Percentiles rank a stretch among this genome's conserved stretches.
These are phyloP conservation scores for Trichoderma gracile DNA, from an alignment of 2,329 filamentous ascomycete species.

Conservation along the genomic window DNA sequence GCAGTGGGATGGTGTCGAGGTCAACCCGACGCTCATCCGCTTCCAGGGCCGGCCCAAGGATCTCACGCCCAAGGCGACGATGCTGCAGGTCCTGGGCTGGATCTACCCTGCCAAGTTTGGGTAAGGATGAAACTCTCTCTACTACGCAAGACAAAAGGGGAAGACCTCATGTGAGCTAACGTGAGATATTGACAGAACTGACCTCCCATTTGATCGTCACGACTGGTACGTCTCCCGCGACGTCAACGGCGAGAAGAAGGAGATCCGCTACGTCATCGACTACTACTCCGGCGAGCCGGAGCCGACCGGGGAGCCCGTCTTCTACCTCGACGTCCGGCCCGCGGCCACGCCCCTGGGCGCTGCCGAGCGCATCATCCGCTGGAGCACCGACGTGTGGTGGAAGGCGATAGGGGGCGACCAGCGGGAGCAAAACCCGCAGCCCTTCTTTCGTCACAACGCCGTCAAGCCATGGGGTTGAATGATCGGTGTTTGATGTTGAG, in stretches of 20 bases:
- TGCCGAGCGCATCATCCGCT: conserved; percentile 79
- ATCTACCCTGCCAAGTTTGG: conserved; percentile 78
- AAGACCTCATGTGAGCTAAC: conserved; percentile 19
- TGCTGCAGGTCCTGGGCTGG: conserved; percentile 77
- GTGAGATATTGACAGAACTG: conserved; percentile 54
- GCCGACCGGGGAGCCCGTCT: conserved; percentile 80
- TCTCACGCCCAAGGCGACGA: conserved; percentile 84
- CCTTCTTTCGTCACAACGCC: conserved; percentile 37
- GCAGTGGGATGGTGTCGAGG: conserved; percentile 54
- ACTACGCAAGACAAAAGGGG: not conserved
- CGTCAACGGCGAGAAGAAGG: conserved; percentile 64
- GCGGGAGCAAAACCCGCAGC: conserved; percentile 47
- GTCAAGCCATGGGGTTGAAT: conserved; percentile 28
- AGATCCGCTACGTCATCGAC: conserved; percentile 94
- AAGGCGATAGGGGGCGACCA: conserved; percentile 73
- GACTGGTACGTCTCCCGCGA: conserved; percentile 91
- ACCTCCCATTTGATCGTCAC: conserved; percentile 92
- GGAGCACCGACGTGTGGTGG: conserved; percentile 95
- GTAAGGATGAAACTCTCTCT: conserved; percentile 56
- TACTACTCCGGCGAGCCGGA: conserved; percentile 85
- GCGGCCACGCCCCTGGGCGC: conserved; percentile 80
- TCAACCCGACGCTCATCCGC: conserved; percentile 72
- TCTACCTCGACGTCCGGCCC: conserved; percentile 91
- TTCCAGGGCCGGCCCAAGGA: conserved; percentile 91
- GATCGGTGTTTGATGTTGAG: not conserved